Percentiles rank a stretch among this genome's conserved stretches.
Conservation (phyloP, 176 grass and related monocot genomes). For the Rhynchospora pubera region DNA sequence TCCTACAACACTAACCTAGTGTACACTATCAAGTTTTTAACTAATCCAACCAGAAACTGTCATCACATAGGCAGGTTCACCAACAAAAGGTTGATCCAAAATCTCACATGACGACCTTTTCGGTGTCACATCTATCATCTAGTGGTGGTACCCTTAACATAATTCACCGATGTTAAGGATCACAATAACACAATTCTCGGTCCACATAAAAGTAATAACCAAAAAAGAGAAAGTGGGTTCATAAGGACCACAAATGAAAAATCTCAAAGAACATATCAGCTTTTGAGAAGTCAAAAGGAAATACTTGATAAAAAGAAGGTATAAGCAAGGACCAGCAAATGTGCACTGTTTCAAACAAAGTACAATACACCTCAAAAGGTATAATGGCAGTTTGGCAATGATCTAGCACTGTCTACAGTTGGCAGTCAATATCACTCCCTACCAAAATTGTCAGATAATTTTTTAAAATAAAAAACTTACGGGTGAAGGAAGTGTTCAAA, state of each 20-base stretch:
- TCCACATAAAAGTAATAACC: conserved; percentile 3
- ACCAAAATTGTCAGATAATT: conserved; percentile 7
- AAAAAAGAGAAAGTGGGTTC: not conserved
- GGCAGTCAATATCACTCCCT: not conserved
- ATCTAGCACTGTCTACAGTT: not conserved
- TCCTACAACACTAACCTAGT: conserved; percentile 2
- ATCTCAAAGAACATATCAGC: not conserved
- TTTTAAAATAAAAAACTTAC: conserved; percentile 39
- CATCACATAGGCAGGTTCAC: conserved; percentile 6
- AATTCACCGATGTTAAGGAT: not conserved
- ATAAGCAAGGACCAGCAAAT: conserved; percentile 1
- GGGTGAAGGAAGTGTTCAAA: conserved; percentile 99
- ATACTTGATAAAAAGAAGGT: conserved; percentile 9
- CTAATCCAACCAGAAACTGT: conserved; percentile 9
- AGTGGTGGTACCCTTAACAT: not conserved
- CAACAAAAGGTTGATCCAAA: not conserved
- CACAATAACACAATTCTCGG: conserved; percentile 5
- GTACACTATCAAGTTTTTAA: not conserved
- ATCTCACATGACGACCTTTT: conserved; percentile 4
- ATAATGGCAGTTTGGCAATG: conserved; percentile 12
- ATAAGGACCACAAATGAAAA: conserved; percentile 10
- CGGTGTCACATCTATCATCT: not conserved
- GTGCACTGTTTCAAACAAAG: conserved; percentile 4
- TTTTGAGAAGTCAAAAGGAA: conserved; percentile 8
- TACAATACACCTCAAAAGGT: not conserved